Evolutionary conservation across 1,284 basidiomycete genomes (phyloP).

Genomic region (Papiliotrema fonsecae): DNA sequence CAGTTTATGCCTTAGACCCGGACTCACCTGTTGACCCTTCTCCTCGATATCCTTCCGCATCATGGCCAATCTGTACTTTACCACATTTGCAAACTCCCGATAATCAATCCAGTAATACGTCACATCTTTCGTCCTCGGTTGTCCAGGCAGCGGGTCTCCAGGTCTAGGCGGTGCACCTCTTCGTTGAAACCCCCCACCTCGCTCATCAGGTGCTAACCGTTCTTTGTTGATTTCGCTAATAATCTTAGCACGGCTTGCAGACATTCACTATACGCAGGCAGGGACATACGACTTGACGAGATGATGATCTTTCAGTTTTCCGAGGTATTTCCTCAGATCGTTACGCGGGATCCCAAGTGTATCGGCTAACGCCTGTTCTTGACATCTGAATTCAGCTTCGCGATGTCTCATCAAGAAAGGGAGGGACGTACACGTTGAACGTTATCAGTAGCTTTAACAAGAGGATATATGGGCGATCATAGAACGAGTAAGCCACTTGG

Average conservation of each 20-base stretch:
- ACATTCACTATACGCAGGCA: not conserved
- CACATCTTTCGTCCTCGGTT: slow-evolving; percentile 59
- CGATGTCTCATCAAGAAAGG: not conserved
- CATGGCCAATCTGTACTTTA: slow-evolving; percentile 95
- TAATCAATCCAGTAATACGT: slow-evolving; percentile 98
- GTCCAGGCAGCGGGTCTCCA: slow-evolving; percentile 6
- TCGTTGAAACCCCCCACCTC: slow-evolving; percentile 3
- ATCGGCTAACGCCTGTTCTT: slow-evolving; percentile 65
- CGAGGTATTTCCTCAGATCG: slow-evolving; percentile 88
- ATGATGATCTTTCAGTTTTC: slow-evolving; percentile 75
- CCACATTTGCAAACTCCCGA: slow-evolving; percentile 90
- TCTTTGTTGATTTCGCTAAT: no score
- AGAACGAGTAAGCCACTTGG: slow-evolving; percentile 88
- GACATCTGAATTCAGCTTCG: slow-evolving; percentile 15
- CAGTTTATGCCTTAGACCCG: not conserved
- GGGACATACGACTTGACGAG: slow-evolving; percentile 72
- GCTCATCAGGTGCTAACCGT: slow-evolving; percentile 14
- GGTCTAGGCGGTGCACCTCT: not conserved
- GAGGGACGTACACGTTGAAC: slow-evolving; percentile 76
- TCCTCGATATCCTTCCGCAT: slow-evolving; percentile 88
- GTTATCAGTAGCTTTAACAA: slow-evolving; percentile 88
- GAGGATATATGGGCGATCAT: slow-evolving; percentile 86
- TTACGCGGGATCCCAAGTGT: slow-evolving; percentile 84
- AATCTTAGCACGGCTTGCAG: not conserved
- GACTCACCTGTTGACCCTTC: slow-evolving; percentile 65